phyloP scores from a whole-genome alignment of 345 rosid genomes.

The Bruguiera gymnorhiza region DNA sequence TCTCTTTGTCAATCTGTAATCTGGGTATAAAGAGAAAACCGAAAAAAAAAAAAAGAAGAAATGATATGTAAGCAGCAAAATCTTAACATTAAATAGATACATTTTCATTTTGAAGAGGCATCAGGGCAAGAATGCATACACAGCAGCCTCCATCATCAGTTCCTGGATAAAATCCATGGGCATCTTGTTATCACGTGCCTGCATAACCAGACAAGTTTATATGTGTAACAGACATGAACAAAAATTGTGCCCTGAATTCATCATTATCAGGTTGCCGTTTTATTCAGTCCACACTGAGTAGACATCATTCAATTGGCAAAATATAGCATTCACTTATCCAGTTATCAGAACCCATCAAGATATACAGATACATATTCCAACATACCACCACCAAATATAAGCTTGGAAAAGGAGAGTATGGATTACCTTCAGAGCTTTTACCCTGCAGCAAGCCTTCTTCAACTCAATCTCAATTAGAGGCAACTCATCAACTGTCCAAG shows the following conservation, averaged over 20 bases:
- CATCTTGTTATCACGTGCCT: constrained; percentile 57
- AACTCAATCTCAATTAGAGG: constrained; percentile 70
- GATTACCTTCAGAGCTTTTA: constrained; percentile 62
- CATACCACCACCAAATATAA: constrained; percentile 4
- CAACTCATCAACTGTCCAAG: constrained; percentile 60
- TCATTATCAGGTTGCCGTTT: not conserved
- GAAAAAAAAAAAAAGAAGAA: not conserved
- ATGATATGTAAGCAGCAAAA: constrained; percentile 1
- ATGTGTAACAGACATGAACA: too few relatives aligned
- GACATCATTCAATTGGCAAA: not conserved
- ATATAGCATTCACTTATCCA: not conserved
- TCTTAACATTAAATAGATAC: not conserved
- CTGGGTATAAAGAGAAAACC: constrained; percentile 34
- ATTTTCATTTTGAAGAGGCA: constrained; percentile 10
- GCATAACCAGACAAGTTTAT: constrained; percentile 13
- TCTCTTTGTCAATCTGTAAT: constrained; percentile 61
- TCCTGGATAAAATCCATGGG: constrained; percentile 58
- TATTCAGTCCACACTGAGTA: not conserved
- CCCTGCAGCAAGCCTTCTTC: constrained; percentile 83
- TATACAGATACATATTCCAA: not conserved
- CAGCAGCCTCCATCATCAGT: constrained; percentile 51
- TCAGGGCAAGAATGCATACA: constrained; percentile 42
- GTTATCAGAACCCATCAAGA: not conserved
- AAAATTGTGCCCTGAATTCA: not conserved
- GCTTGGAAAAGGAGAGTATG: not conserved